These are phyloP conservation scores for Geotrichum ghanense DNA, from an alignment of 805 yeast genomes.

Conservation along the genomic window DNA sequence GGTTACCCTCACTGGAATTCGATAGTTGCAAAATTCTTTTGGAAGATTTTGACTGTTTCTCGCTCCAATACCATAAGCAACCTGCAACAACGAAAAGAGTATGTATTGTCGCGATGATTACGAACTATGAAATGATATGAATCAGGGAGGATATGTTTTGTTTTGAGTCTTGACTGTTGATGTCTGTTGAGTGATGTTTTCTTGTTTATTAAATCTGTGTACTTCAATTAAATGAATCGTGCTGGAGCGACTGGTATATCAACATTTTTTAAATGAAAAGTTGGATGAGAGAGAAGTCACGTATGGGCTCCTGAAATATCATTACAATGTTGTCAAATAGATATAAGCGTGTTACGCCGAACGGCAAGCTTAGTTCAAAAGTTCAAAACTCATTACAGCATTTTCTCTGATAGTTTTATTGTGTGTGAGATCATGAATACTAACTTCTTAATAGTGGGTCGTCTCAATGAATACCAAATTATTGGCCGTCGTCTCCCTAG, in stretches of 20 bases:
- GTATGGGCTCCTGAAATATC: conserved; percentile 6
- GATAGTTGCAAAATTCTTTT: neutral
- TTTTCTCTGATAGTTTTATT: neutral
- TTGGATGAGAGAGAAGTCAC: neutral
- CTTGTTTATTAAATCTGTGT: neutral
- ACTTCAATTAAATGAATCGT: neutral
- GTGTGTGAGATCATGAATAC: neutral
- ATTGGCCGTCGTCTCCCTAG: conserved; percentile 99
- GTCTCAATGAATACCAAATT: conserved; percentile 98
- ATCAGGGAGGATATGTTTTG: too few species aligned
- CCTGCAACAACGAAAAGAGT: conserved; percentile 2
- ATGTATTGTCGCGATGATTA: neutral
- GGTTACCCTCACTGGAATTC: neutral
- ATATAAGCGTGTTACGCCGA: conserved; percentile 4
- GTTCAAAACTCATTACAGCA: neutral
- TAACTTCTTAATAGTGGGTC: conserved; percentile 52
- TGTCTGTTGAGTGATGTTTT: neutral
- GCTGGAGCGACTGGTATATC: neutral
- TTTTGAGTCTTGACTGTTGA: neutral
- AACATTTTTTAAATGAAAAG: neutral
- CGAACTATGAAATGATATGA: neutral
- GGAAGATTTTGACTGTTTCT: neutral
- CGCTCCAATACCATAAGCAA: neutral
- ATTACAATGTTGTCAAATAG: conserved; percentile 8
- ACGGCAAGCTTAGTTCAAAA: neutral